These are phyloP conservation scores for Pseudonitzschia multistriata DNA, from an alignment of 108 stramenopile species.

Conservation along the genomic window DNA sequence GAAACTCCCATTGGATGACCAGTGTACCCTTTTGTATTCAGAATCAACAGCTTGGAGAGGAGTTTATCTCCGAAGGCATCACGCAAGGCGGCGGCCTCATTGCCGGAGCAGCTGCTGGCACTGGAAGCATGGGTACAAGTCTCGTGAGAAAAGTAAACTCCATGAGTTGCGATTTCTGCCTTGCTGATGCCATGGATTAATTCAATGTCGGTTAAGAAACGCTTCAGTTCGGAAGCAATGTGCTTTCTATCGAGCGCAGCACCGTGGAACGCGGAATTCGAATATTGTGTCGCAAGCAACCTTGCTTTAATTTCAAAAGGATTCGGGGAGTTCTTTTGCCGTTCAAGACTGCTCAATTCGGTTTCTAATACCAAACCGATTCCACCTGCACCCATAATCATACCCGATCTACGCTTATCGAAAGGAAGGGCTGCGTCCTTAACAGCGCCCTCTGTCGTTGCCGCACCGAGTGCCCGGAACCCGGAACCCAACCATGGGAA, in stretches of 20 bases:
- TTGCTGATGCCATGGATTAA: slow-evolving; percentile 88
- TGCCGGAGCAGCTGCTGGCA: slow-evolving; percentile 89
- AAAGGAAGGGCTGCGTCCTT: slow-evolving; percentile 92
- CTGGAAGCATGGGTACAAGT: slow-evolving; percentile 92
- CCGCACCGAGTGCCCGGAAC: slow-evolving; percentile 94
- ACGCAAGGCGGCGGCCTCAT: slow-evolving; percentile 90
- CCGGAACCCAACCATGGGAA: slow-evolving; percentile 95
- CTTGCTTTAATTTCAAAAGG: slow-evolving; percentile 77
- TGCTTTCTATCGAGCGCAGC: slow-evolving; percentile 92
- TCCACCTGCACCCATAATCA: slow-evolving; percentile 94
- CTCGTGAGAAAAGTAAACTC: slow-evolving; percentile 97
- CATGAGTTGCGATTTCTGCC: slow-evolving; percentile 87
- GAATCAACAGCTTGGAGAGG: slow-evolving; percentile 79
- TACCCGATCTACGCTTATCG: slow-evolving; percentile 87
- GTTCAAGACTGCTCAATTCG: slow-evolving; percentile 66
- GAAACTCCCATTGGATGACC: slow-evolving; percentile 98
- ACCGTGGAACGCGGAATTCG: slow-evolving; percentile 95
- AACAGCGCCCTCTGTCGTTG: slow-evolving; percentile 67
- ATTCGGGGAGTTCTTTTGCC: slow-evolving; percentile 46
- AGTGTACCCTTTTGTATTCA: slow-evolving; percentile 95
- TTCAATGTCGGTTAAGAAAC: slow-evolving; percentile 87
- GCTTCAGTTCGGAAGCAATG: slow-evolving; percentile 87
- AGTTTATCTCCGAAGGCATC: slow-evolving; percentile 89
- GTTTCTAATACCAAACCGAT: slow-evolving; percentile 93
- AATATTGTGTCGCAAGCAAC: slow-evolving; percentile 89